Conservation (phyloP, 2,329 filamentous ascomycete species). For the Aurifilum marmelostoma region DNA sequence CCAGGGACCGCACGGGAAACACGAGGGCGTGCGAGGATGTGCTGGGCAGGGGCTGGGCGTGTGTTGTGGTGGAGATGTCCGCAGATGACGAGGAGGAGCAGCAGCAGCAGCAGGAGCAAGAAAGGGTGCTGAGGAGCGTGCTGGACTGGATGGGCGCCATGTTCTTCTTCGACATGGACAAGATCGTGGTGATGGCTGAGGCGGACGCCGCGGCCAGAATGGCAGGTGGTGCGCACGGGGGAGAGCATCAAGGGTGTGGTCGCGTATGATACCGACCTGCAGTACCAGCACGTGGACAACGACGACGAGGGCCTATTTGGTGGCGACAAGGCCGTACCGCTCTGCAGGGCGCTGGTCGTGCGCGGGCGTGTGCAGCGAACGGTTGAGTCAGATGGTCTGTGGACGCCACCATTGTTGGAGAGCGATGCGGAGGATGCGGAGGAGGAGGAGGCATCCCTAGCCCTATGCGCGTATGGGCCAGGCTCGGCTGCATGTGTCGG, state of each 20-base stretch:
- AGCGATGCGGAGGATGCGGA: background rate
- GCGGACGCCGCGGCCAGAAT: background rate
- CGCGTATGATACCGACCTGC: conserved; percentile 3
- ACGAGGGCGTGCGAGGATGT: conserved; percentile 64
- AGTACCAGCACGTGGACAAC: background rate
- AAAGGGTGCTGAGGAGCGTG: conserved; percentile 64
- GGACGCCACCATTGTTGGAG: conserved; percentile 13
- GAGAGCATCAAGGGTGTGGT: conserved; percentile 19
- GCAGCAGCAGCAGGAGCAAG: conserved; percentile 62
- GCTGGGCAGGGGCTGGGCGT: conserved; percentile 63
- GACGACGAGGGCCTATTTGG: background rate
- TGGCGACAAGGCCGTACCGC: background rate
- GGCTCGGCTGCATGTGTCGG: conserved; percentile 7
- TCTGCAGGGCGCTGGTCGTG: conserved; percentile 19
- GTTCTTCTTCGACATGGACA: conserved; percentile 57
- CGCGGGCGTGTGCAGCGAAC: background rate
- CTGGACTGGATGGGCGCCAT: conserved; percentile 60
- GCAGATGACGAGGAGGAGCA: conserved; percentile 61
- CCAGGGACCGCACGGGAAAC: conserved; percentile 66
- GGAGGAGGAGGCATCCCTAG: background rate
- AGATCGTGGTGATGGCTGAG: conserved; percentile 60
- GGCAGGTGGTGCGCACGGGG: conserved; percentile 8
- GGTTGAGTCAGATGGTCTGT: conserved; percentile 1
- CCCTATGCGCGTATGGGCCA: background rate
- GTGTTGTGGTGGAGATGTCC: conserved; percentile 65